Evolutionary conservation across 139 green algal species (phyloP).

Genomic region (Desmodesmus armatus): DNA sequence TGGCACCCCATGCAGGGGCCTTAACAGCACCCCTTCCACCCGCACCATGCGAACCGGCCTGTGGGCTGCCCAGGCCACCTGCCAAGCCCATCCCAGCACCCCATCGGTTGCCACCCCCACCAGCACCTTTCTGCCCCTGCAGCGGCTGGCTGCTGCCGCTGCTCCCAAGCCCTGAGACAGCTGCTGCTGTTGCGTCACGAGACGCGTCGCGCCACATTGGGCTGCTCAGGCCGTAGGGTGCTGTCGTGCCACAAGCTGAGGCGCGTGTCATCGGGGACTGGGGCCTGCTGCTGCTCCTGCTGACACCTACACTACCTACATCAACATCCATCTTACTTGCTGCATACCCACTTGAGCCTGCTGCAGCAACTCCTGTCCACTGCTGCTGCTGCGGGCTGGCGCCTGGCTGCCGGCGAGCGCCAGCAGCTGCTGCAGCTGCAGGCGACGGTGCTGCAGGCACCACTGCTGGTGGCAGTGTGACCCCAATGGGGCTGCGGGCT

Average conservation of each 20-base stretch:
- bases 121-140: neutral
- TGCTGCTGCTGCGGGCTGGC: constrained; percentile 28
- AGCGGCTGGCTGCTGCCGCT: constrained; percentile 7
- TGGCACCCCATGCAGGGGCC: too few relatives aligned
- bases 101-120: neutral
- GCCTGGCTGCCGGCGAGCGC: too few relatives aligned
- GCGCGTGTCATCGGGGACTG: too few relatives aligned
- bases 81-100: neutral
- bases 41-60: neutral
- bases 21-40: too few relatives aligned
- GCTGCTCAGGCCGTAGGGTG: too few relatives aligned
- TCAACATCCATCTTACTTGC: constrained; percentile 14
- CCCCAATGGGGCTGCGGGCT: neutral
- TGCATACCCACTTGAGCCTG: neutral
- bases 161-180: neutral
- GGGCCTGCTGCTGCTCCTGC: neutral
- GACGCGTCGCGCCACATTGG: too few relatives aligned
- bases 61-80: neutral
- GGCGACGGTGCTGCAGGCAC: too few relatives aligned
- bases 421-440: too few relatives aligned
- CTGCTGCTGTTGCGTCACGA: constrained; percentile 28
- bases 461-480: neutral
- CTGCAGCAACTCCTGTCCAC: neutral
- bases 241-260: too few relatives aligned
- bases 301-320: too few relatives aligned